Base-by-base conservation (phyloP, 148 eudicot species). In the Nepenthes gracilis region DNA sequence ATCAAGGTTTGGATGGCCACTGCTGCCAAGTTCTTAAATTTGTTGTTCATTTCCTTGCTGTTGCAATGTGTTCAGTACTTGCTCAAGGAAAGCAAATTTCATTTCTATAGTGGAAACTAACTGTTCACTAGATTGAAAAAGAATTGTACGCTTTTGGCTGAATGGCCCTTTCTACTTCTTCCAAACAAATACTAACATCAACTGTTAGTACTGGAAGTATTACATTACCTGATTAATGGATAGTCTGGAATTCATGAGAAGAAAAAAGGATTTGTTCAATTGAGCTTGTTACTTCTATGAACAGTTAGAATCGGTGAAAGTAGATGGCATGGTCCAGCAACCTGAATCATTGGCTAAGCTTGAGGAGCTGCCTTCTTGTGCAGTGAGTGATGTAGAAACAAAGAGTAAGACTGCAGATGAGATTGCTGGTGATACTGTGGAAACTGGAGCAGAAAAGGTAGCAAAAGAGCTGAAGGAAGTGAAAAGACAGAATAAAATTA, bases 401-500 rank as follows among this genome's bases (percentile, higher is more conserved):
- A 50, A 60, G 11, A 40, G 47, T 36, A 36, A 64, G 15, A 43
- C 55, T 14, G 52, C 57, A 34, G 50, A 54, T 8, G 66, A 71
- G 32, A 48, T 2, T 36, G 56, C 47, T 23, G 38, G 47, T 9
- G 13, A 54, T 33, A 9, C 59, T 12, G 1, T n/a, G 43, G 66
- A 38, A 6, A 33, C 48, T 9, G 64, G 49, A 45, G 53, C 45
- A 14, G 75, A 74, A 50, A 77, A 70, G 54, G 71, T 90, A 53
- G 59, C 69, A 2, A 85, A 72, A 78, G 80, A 85, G 66, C 72
- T 87, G n/a, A 78, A 73, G 55, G 61, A 81, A 32, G 60, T 90
- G 33, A 64, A 70, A 76, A 85, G 66, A 72, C 97, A 90, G 75
- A 90, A 87, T 70, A 68, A 47, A 6, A 66, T 71, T 8, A 90